Evolutionary conservation across 1,284 basidiomycete species (phyloP).

Genomic region (Anthracocystis setariae): DNA sequence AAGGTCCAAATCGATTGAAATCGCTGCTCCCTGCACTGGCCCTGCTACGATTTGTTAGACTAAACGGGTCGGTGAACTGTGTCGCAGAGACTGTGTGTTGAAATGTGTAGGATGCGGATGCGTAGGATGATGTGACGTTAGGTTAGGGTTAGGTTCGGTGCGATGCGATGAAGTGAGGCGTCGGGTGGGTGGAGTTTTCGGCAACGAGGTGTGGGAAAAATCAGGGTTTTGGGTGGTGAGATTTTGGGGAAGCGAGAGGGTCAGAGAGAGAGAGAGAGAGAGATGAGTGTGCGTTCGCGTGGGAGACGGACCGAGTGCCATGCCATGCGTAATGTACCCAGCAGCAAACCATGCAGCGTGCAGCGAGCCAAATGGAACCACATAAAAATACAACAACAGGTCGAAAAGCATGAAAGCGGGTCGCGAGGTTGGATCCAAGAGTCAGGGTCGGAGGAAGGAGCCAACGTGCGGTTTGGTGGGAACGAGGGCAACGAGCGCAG

Average conservation of each 20-base stretch:
- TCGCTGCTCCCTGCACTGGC: constrained; percentile 23
- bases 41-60: constrained; percentile 26
- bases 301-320: too few species aligned
- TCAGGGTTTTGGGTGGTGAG: neutral
- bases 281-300: too few species aligned
- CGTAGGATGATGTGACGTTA: neutral
- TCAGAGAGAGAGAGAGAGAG: constrained; percentile 4
- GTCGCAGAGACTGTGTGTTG: constrained; percentile 34
- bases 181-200: neutral
- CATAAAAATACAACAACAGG: neutral
- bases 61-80: constrained; percentile 48
- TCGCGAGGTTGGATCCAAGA: neutral
- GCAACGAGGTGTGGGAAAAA: neutral
- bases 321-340: too few species aligned
- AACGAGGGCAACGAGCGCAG: too few species aligned
- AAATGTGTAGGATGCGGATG: neutral
- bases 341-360: too few species aligned
- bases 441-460: constrained; percentile 9
- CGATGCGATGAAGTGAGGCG: neutral
- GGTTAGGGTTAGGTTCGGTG: too few species aligned
- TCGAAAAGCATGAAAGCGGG: neutral
- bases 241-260: constrained; percentile 9
- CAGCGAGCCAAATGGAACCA: too few species aligned
- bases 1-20: constrained; percentile 5
- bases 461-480: neutral